These are phyloP conservation scores for Lodderomyces orthopsilosis DNA, from an alignment of 1,139 yeast species.

Conservation along the genomic window DNA sequence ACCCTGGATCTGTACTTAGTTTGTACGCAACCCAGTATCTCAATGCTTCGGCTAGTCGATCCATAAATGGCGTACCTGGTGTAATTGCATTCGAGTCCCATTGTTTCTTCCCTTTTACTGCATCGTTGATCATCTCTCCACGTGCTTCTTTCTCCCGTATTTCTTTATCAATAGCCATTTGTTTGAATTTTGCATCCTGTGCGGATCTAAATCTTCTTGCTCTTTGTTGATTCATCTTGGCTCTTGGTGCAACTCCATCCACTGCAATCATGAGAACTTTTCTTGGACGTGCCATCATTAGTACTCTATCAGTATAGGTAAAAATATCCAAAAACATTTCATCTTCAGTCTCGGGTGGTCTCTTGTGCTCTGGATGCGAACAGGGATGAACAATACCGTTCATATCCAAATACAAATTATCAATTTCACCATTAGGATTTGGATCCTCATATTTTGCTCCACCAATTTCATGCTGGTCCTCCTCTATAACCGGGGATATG, in stretches of 20 bases:
- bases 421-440: slow-evolving; percentile 94
- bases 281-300: slow-evolving; percentile 92
- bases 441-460: slow-evolving; percentile 69
- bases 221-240: slow-evolving; percentile 98
- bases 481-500: slow-evolving; percentile 86
- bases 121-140: slow-evolving; percentile 66
- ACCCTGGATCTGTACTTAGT: slow-evolving; percentile 80
- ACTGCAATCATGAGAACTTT: slow-evolving; percentile 91
- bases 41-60: slow-evolving; percentile 73
- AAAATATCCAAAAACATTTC: slow-evolving; percentile 92
- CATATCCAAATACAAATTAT: slow-evolving; percentile 90
- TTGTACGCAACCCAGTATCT: slow-evolving; percentile 91
- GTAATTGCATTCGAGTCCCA: slow-evolving; percentile 98
- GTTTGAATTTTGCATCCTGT: slow-evolving; percentile 65
- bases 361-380: slow-evolving; percentile 92
- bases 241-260: slow-evolving; percentile 99
- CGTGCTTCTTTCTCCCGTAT: slow-evolving; percentile 49
- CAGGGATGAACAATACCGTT: slow-evolving; percentile 98
- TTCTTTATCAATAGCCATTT: slow-evolving; percentile 58
- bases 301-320: slow-evolving; percentile 82
- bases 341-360: slow-evolving; percentile 91
- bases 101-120: slow-evolving; percentile 54
- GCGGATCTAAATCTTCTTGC: slow-evolving; percentile 96
- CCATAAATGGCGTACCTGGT: slow-evolving; percentile 99
- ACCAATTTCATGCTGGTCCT: slow-evolving; percentile 48